Evolutionary conservation across 169 alveolate genomes (phyloP).

Genomic region (Cyclospora cayetanensis): DNA sequence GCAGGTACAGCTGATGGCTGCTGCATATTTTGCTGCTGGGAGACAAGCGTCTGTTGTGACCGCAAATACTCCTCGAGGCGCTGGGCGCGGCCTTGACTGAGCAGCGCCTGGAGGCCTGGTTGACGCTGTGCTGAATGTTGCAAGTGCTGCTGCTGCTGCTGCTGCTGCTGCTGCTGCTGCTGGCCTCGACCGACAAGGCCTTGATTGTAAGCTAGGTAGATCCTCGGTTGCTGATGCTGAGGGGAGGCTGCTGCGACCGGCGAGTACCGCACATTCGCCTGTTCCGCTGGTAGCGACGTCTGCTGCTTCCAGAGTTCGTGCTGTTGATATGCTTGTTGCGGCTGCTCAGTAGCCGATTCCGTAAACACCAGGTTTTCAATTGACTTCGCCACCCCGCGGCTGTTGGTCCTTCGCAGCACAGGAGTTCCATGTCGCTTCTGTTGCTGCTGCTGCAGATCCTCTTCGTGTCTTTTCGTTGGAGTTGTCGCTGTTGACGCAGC

Average conservation of each 20-base stretch:
- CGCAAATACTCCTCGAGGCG: not conserved
- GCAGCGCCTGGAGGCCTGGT: not conserved
- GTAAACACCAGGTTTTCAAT: not conserved
- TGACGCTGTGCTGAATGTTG: not conserved
- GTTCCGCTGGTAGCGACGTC: not conserved
- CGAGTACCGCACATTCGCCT: not conserved
- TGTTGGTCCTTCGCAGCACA: slow-evolving; percentile 16
- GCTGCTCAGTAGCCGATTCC: not conserved
- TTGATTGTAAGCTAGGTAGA: too few species aligned
- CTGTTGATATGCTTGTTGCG: too few species aligned
- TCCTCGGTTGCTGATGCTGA: not conserved
- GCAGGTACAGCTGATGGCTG: not conserved
- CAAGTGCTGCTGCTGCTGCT: slow-evolving; percentile 9
- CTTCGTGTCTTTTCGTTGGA: not conserved
- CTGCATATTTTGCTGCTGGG: not conserved
- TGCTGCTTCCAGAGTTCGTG: too few species aligned
- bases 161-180: not conserved
- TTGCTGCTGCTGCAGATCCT: slow-evolving; percentile 1
- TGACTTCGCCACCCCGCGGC: not conserved
- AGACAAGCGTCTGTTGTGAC: not conserved
- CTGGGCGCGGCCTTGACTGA: not conserved
- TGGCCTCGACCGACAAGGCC: too few species aligned
- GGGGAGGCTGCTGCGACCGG: not conserved
- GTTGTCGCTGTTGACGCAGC: not conserved
- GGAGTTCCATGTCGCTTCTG: not conserved